These are phyloP conservation scores for Capsicum chinense DNA, from an alignment of 257 asterid genomes.

Conservation along the genomic window DNA sequence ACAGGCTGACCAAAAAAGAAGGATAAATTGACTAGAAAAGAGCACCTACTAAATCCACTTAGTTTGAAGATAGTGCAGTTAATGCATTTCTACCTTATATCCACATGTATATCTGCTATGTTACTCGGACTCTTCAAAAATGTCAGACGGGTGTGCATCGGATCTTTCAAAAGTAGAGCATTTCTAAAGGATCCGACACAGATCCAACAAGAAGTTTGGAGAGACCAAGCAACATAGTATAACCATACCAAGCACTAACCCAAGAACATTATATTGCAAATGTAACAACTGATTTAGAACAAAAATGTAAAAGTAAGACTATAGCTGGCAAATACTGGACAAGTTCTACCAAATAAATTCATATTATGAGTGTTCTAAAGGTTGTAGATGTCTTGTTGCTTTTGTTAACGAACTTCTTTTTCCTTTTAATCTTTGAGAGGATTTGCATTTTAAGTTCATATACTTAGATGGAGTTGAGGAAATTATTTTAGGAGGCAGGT, in stretches of 20 bases:
- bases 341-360: neutral
- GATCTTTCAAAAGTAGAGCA: too few relatives aligned
- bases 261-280: neutral
- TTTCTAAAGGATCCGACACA: too few relatives aligned
- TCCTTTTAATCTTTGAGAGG: neutral
- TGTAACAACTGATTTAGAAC: neutral
- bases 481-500: conserved; percentile 20
- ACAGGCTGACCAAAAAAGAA: too few relatives aligned
- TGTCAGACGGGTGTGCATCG: too few relatives aligned
- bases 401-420: neutral
- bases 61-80: too few relatives aligned
- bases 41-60: too few relatives aligned
- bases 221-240: too few relatives aligned
- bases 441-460: conserved; percentile 13
- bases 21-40: too few relatives aligned
- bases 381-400: conserved; percentile 24
- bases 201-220: too few relatives aligned
- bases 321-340: neutral
- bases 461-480: conserved; percentile 20
- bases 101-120: too few relatives aligned
- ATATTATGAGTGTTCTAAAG: neutral
- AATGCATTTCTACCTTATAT: neutral
- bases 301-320: neutral
- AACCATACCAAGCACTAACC: neutral
- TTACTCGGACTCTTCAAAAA: too few relatives aligned